Evolutionary conservation across 441 rosid species (phyloP), one percentile per base, ranked within the genome.

Genomic region (Rhodomyrtus psidioides): DNA sequence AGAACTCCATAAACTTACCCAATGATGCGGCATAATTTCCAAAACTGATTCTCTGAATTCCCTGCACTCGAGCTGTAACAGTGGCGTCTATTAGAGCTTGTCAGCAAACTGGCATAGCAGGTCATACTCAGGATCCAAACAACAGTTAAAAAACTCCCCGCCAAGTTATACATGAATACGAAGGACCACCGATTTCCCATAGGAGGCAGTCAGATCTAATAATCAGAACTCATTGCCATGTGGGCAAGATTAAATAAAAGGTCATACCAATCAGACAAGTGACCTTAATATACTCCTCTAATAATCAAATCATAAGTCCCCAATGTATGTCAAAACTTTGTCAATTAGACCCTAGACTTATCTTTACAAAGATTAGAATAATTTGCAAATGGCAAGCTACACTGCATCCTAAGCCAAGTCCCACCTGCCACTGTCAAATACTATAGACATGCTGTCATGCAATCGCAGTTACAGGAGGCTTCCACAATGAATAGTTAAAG

Each of bases 1-100:
- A 82, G 59, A 30, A 82, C 81, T 79, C 42, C 46, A 74, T 9
- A 86, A 21, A 39, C 92, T 91, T 91, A 98, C 99, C 99, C 99
- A 96, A 84, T 94, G 96, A 93, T 98, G 99, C 2, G 99, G 99
- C 98, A 95, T 92, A 85, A 94, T 97, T 87, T 95, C 94, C 86
- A 98, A 94, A 88, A 98, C 89, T 87, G 99, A 96, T 93, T 98
- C 99, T 91, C 99, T 93, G 87, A 95, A 96, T 86, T 96, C 96
- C 95, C 99, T 95, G 96, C 99, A 98, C 87, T 95, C 98, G 90
- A 93, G 91, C 98, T 98, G 88, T 89, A 89, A 86, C 84, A 91
- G 89, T 75, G 51, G 86, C 46, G 89, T 83, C 85, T 91, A 87
- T 94, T 91, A 58, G 74, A 84, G 83, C 85, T 87, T 84, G 15